A percentile compares a stretch with the other conserved stretches of the same genome.
These are phyloP conservation scores for Collybiopsis luxurians DNA, from an alignment of 768 basidiomycete species.

Conservation along the genomic window DNA sequence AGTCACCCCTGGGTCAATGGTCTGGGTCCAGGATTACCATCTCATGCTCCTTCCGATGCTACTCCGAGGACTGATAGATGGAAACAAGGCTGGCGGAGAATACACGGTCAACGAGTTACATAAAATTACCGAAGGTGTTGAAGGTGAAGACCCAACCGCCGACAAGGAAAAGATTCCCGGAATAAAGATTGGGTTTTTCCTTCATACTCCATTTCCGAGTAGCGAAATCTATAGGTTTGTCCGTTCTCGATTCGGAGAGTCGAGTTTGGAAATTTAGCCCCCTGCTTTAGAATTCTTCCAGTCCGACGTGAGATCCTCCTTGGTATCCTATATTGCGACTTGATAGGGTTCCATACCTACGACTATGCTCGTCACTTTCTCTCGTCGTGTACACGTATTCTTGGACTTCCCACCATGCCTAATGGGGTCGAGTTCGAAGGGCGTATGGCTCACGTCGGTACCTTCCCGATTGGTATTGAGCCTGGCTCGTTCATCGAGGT, in stretches of 20 bases:
- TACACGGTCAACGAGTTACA: conserved; percentile 60
- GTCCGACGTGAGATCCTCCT: conserved; percentile 97
- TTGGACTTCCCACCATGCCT: conserved; percentile 94
- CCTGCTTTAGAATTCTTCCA: conserved; percentile 74
- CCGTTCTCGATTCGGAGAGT: background rate
- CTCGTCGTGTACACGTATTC: conserved; percentile 95
- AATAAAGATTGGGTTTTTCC: conserved; percentile 97
- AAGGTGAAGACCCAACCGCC: conserved; percentile 41
- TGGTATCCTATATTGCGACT: conserved; percentile 91
- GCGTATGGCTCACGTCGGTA: conserved; percentile 93
- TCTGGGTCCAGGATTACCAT: conserved; percentile 99
- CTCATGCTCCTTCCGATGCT: conserved; percentile 98
- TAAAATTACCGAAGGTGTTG: conserved; percentile 71
- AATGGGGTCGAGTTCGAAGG: conserved; percentile 98
- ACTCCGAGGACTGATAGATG: conserved; percentile 84
- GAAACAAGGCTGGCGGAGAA: conserved; percentile 52
- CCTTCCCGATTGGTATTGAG: conserved; percentile 99
- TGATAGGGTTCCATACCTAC: conserved; percentile 99
- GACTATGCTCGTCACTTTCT: conserved; percentile 99
- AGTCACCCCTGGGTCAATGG: conserved; percentile 84
- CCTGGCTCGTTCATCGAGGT: conserved; percentile 88
- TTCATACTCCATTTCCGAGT: conserved; percentile 97
- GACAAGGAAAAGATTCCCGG: conserved; percentile 44
- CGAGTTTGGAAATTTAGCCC: conserved; percentile 5
- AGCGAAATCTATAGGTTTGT: conserved; percentile 94